A percentile compares a stretch with the other conserved stretches of the same genome.
phyloP scores from a whole-genome alignment of 2,329 filamentous ascomycete species.

The Reticulascus tulasneorum region DNA sequence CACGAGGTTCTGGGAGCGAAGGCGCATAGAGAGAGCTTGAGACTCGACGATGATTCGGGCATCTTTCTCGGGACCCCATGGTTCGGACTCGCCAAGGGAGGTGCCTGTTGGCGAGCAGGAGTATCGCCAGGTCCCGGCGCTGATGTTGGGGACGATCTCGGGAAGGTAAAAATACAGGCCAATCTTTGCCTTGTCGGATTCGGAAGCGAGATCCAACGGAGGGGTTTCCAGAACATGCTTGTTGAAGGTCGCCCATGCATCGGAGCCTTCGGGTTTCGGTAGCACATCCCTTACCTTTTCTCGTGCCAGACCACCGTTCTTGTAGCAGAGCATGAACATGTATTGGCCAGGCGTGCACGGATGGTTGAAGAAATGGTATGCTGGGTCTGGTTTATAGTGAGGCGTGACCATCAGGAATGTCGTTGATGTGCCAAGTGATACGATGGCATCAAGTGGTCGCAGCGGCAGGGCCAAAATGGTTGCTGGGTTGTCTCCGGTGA shows the following conservation, averaged over 20 bases:
- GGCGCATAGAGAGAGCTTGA: slow-evolving; percentile 86
- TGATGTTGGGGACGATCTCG: slow-evolving; percentile 92
- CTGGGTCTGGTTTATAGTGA: slow-evolving; percentile 82
- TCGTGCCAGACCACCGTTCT: slow-evolving; percentile 91
- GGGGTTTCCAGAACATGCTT: slow-evolving; percentile 62
- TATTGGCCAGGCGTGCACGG: slow-evolving; percentile 85
- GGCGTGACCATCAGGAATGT: slow-evolving; percentile 97
- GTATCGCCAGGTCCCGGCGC: slow-evolving; percentile 82
- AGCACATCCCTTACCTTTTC: slow-evolving; percentile 84
- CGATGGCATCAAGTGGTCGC: slow-evolving; percentile 84
- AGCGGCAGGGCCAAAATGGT: slow-evolving; percentile 91
- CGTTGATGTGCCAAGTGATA: slow-evolving; percentile 89
- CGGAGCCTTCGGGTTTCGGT: slow-evolving; percentile 46
- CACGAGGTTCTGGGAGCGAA: slow-evolving; percentile 78
- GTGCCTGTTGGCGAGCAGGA: slow-evolving; percentile 51
- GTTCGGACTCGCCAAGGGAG: slow-evolving; percentile 32
- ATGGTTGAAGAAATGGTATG: slow-evolving; percentile 98
- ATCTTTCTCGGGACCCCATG: slow-evolving; percentile 62
- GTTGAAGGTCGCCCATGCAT: slow-evolving; percentile 81
- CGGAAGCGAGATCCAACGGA: slow-evolving; percentile 59
- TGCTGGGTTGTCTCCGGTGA: slow-evolving; percentile 93
- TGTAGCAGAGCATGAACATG: slow-evolving; percentile 99
- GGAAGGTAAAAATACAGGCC: slow-evolving; percentile 94
- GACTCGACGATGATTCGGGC: slow-evolving; percentile 86
- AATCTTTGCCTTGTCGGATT: slow-evolving; percentile 65